phyloP scores from a whole-genome alignment of 176 grass and related monocot species.

The Rhynchospora breviuscula region DNA sequence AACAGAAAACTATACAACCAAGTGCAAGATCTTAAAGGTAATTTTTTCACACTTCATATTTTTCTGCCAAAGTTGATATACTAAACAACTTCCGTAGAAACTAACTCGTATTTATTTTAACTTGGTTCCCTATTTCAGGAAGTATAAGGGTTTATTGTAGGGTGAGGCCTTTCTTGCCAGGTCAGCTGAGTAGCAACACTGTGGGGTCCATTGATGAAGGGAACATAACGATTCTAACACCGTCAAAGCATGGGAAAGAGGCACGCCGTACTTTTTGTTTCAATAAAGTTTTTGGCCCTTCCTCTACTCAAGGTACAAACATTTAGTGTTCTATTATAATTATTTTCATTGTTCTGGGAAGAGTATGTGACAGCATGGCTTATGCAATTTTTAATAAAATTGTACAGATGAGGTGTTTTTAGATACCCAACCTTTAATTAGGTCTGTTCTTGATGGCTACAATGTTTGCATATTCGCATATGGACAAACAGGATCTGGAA shows the following conservation, averaged over 20 bases:
- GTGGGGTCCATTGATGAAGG: slow-evolving; percentile 78
- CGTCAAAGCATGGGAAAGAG: slow-evolving; percentile 87
- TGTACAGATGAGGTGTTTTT: slow-evolving; percentile 90
- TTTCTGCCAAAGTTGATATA: slow-evolving; percentile 3
- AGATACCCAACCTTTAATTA: slow-evolving; percentile 95
- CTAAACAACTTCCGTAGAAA: background rate
- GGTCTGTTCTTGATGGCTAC: slow-evolving; percentile 94
- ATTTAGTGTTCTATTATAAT: slow-evolving; percentile 6
- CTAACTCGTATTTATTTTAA: slow-evolving; percentile 23
- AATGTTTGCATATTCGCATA: slow-evolving; percentile 99
- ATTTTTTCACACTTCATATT: slow-evolving; percentile 1
- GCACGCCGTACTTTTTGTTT: slow-evolving; percentile 65
- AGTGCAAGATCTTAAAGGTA: slow-evolving; percentile 99
- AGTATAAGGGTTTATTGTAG: slow-evolving; percentile 98
- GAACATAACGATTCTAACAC: slow-evolving; percentile 66
- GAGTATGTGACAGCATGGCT: background rate
- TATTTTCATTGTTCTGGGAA: background rate
- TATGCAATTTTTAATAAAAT: slow-evolving; percentile 12
- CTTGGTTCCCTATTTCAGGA: slow-evolving; percentile 39
- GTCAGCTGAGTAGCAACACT: slow-evolving; percentile 65
- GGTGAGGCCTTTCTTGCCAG: slow-evolving; percentile 85
- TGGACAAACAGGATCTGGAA: slow-evolving; percentile 97
- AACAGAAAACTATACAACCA: slow-evolving; percentile 96
- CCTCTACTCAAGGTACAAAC: slow-evolving; percentile 72
- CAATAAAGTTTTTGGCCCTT: slow-evolving; percentile 95